Evolutionary conservation across 208 protist genomes (phyloP), one percentile per base, ranked within the genome.

Genomic region (Crithidia mellificae): DNA sequence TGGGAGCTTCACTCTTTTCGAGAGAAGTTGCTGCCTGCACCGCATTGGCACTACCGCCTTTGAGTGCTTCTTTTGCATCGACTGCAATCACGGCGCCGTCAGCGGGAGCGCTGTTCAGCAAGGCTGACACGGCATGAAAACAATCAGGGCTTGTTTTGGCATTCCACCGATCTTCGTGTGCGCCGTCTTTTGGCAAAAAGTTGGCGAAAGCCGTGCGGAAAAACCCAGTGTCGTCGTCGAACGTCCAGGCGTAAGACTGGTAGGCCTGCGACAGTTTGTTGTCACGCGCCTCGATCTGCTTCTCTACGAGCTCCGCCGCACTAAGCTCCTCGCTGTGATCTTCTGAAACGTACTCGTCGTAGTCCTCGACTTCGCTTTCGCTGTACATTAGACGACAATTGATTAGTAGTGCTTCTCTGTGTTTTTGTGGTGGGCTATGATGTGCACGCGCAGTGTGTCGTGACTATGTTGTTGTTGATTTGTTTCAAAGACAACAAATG

Each of bases 181-280:
- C 11, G 4, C 24, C 20, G 17, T 29, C 15, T n/a, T 29, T 17
- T 12, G 24, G 51, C 19, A 68, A 63, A 14, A 57, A 6, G 49
- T 61, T 15, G 1, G 66, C 47, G 39, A 85, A 81, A 9, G 24
- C 22, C 0, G 25, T 46, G 7, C 50, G 61, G 44, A 82, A 77
- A 30, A 74, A 64, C 25, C 76, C 53, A 30, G 65, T 50, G 4
- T 54, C 54, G 34, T 63, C 59, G 34, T 85, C 76, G 61, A 80
- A 85, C 34, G 49, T 27, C 39, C 62, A 72, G 14, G 24, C 36
- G 36, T 78, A 78, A 30, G 63, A 30, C 20, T 51, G 32, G 12
- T 32, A 30, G 27, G 17, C 32, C n/a, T 54, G 22, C 22, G 8
- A 36, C 2, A 63, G 25, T 2, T 20, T 36, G 14, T 29, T 8